Percentiles rank a stretch among this genome's conserved stretches.
Conservation (phyloP, 2,329 filamentous ascomycete genomes). For the Huntiella omanensis region DNA sequence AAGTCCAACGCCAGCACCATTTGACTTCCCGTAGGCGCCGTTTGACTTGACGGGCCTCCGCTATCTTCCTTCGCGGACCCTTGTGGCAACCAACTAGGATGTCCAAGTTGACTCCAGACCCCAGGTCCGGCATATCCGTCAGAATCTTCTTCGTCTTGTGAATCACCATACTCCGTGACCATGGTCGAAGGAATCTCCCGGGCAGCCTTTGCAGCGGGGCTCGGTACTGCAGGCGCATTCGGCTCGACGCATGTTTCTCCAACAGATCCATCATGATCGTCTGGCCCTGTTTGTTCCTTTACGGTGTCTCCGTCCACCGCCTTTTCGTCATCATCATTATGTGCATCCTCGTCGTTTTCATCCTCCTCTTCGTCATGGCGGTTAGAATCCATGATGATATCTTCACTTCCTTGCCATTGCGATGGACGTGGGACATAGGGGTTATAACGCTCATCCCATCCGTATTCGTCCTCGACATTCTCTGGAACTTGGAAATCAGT, state of each 20-base stretch:
- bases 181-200: constrained; percentile 1
- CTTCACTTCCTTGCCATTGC: constrained; percentile 50
- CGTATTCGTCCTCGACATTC: constrained; percentile 48
- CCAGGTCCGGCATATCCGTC: neutral
- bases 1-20: constrained; percentile 7
- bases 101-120: neutral
- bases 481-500: constrained; percentile 31
- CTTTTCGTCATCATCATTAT: constrained; percentile 11
- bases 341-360: constrained; percentile 13
- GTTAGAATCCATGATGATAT: constrained; percentile 34
- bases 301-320: constrained; percentile 1
- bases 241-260: neutral
- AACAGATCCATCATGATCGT: constrained; percentile 1
- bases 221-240: too few species aligned
- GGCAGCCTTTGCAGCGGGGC: neutral
- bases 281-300: constrained; percentile 12
- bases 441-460: constrained; percentile 49
- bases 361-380: constrained; percentile 17
- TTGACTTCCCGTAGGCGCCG: constrained; percentile 1
- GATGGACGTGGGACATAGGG: constrained; percentile 40
- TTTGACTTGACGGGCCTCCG: neutral
- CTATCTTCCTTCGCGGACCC: neutral
- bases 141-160: constrained; percentile 1
- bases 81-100: neutral
- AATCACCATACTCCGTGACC: constrained; percentile 3